Evolutionary conservation across 371 early-diverging fungal genomes (phyloP), one percentile per base, ranked within the genome.

Genomic region (Lichtheimia hyalospora): DNA sequence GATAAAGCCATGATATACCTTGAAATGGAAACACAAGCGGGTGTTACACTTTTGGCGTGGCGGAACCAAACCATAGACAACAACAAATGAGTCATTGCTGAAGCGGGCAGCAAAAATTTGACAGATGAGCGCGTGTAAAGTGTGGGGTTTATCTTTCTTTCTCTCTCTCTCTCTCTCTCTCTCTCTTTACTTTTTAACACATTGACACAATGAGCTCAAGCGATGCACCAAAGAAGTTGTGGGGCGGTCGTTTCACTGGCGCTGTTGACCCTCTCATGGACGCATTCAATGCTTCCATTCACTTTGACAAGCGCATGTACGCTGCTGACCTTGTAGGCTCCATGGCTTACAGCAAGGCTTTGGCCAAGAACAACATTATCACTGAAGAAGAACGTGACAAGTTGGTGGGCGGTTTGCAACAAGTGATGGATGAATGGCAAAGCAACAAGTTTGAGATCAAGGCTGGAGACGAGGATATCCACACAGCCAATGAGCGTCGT

Each of bases 401-500:
- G 27, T 74, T 98, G 16, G 84, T 90, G 40, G 53, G 66, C 1
- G 98, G 98, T 12, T 87, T 98, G 14, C 64, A 77, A 16, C 55
- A 69, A 41, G 95, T 98, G 10, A 83, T 76, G 51, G 70, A 72
- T 20, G 98, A 98, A 70, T 98, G 98, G 98, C 79, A 80, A 16
- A 43, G 67, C 40, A 85, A 84, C 48, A 69, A 69, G n/a, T 97
- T 98, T 74, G 84, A 67, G 28, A 80, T 93, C 57, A 72, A 84
- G 64, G 75, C 86, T 1, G 88, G 90, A 7, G 98, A 98, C 74
- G 98, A 98, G 73, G 98, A 98, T 77, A 97, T 98, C 67, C 98
- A 98, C 71, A 96, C 97, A 2, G 98, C 98, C 48, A 97, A 97
- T 66, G 98, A 98, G 67, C 89, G 98, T 54, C 87, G 98, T 25